Percentiles rank a stretch among this genome's conserved stretches.
These are phyloP conservation scores for Cordyceps cateniannulata DNA, from an alignment of 2,329 filamentous ascomycete species.

Conservation along the genomic window DNA sequence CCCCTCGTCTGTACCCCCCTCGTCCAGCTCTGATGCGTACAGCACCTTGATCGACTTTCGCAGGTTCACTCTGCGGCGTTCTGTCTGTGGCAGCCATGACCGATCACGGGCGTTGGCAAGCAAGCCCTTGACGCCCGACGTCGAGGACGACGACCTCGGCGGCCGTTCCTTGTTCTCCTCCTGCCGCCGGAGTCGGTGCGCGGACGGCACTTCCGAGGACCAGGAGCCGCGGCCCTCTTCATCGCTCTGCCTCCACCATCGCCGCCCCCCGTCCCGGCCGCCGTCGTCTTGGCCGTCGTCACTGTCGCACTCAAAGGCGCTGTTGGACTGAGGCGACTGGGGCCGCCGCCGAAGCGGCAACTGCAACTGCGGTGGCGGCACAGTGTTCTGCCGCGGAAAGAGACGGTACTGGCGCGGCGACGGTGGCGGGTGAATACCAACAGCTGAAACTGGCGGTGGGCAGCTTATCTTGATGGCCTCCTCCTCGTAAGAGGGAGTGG, in stretches of 20 bases:
- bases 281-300: constrained; percentile 19
- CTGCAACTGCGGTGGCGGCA: not conserved
- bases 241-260: constrained; percentile 19
- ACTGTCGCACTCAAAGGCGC: constrained; percentile 27
- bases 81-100: constrained; percentile 20
- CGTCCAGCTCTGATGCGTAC: constrained; percentile 17
- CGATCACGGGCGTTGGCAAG: constrained; percentile 20
- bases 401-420: not conserved
- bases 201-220: constrained; percentile 12
- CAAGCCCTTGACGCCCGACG: constrained; percentile 20
- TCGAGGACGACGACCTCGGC: not conserved
- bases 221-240: constrained; percentile 5
- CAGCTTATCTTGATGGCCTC: not conserved
- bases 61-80: constrained; percentile 29
- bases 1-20: not conserved
- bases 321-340: constrained; percentile 13
- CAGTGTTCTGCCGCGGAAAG: not conserved
- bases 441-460: not conserved
- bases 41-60: constrained; percentile 31
- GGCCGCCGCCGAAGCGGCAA: not conserved
- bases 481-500: not conserved
- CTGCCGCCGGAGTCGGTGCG: constrained; percentile 13
- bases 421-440: not conserved
- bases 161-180: constrained; percentile 12
- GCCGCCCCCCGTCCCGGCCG: not conserved